phyloP scores from a whole-genome alignment of 805 yeast species.

The Torulaspora franciscae region DNA sequence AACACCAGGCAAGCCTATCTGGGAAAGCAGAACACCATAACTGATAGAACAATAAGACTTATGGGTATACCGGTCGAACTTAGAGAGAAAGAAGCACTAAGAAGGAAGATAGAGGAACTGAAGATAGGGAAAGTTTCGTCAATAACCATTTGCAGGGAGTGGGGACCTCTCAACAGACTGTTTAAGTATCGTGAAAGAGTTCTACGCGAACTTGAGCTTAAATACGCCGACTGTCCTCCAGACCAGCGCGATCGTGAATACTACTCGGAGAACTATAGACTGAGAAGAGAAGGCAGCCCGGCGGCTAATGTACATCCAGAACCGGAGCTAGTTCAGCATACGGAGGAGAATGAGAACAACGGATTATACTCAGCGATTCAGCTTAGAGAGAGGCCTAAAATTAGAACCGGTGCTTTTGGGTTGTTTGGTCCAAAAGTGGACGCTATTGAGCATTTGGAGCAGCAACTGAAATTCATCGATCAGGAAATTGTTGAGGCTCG shows the following conservation, averaged over 20 bases:
- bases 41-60: slow-evolving; percentile 84
- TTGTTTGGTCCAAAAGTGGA: slow-evolving; percentile 67
- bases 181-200: slow-evolving; percentile 54
- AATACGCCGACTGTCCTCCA: slow-evolving; percentile 35
- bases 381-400: slow-evolving; percentile 52
- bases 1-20: slow-evolving; percentile 71
- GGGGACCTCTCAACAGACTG: slow-evolving; percentile 68
- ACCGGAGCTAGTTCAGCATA: slow-evolving; percentile 4
- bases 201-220: slow-evolving; percentile 55
- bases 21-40: slow-evolving; percentile 81
- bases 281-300: slow-evolving; percentile 14
- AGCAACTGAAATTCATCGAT: slow-evolving; percentile 64
- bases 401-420: slow-evolving; percentile 57
- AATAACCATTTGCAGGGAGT: slow-evolving; percentile 78
- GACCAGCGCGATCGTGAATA: slow-evolving; percentile 22
- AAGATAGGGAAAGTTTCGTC: slow-evolving; percentile 76
- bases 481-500: slow-evolving; percentile 63
- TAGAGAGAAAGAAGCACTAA: slow-evolving; percentile 64
- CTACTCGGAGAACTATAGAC: slow-evolving; percentile 25
- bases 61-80: slow-evolving; percentile 85
- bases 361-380: slow-evolving; percentile 27
- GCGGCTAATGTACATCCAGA: slow-evolving; percentile 1
- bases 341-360: slow-evolving; percentile 12
- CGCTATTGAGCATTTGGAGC: slow-evolving; percentile 72
- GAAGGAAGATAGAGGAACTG: slow-evolving; percentile 68